Conservation (phyloP, 1,284 basidiomycete genomes). For the Pascua sp. region DNA sequence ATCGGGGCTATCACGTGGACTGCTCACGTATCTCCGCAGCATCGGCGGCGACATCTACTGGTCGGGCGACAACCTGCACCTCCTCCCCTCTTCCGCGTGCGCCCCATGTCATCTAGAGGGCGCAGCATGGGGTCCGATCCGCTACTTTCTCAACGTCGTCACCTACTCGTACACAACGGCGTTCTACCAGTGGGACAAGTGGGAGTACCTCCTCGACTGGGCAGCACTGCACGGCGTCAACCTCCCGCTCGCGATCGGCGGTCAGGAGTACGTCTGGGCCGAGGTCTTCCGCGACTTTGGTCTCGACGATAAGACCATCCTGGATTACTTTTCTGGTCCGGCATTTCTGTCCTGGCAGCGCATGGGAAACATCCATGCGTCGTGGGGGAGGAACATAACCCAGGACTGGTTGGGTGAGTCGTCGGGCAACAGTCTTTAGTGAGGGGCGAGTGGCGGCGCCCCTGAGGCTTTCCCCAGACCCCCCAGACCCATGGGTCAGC, state of each 20-base stretch:
- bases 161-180: slow-evolving; percentile 53
- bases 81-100: neutral
- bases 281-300: slow-evolving; percentile 51
- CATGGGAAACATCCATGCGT: slow-evolving; percentile 53
- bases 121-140: slow-evolving; percentile 31
- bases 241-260: slow-evolving; percentile 53
- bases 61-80: slow-evolving; percentile 11
- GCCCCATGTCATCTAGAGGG: neutral
- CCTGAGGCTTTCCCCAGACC: too few relatives aligned
- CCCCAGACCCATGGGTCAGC: slow-evolving; percentile 41
- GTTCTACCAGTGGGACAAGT: slow-evolving; percentile 52
- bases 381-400: slow-evolving; percentile 50
- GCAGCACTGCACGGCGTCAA: slow-evolving; percentile 53
- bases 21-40: slow-evolving; percentile 12
- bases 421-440: too few relatives aligned
- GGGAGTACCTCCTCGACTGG: slow-evolving; percentile 53
- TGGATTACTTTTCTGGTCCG: slow-evolving; percentile 49
- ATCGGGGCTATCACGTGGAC: slow-evolving; percentile 8
- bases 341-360: slow-evolving; percentile 54
- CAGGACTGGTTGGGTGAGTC: slow-evolving; percentile 42
- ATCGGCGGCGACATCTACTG: slow-evolving; percentile 13
- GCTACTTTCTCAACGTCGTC: slow-evolving; percentile 47
- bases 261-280: slow-evolving; percentile 50
- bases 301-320: slow-evolving; percentile 47
- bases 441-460: too few relatives aligned